phyloP scores from a whole-genome alignment of 305 asterid genomes.

The Coffea humblotiana region DNA sequence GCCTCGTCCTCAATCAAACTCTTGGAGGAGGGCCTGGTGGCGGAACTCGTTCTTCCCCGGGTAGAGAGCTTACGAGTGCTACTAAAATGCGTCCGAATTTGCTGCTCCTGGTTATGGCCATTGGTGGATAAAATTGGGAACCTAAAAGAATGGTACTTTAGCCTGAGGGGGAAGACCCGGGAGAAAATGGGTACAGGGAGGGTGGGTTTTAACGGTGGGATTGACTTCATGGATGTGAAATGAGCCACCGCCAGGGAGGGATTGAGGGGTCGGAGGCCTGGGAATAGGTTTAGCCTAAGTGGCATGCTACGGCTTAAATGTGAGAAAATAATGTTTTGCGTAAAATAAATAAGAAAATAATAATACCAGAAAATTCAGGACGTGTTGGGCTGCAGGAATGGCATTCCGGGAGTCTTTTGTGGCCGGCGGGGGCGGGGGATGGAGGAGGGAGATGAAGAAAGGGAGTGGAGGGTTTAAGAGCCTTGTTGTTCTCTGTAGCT shows the following conservation, averaged over 20 bases:
- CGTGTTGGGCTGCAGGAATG: too few relatives aligned
- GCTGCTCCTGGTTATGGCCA: background rate
- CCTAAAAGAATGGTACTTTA: constrained; percentile 41
- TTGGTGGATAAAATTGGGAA: constrained; percentile 25
- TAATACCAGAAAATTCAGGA: too few relatives aligned
- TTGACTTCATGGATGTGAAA: constrained; percentile 32
- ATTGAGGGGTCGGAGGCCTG: constrained; percentile 40
- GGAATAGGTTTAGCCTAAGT: constrained; percentile 40
- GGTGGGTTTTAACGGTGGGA: constrained; percentile 16
- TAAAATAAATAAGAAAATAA: too few relatives aligned
- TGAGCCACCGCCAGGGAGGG: constrained; percentile 24
- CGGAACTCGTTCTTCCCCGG: constrained; percentile 37
- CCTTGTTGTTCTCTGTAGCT: too few relatives aligned
- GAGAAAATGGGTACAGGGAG: constrained; percentile 48
- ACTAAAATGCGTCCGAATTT: constrained; percentile 23
- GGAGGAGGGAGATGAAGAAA: too few relatives aligned
- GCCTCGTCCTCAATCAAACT: constrained; percentile 96
- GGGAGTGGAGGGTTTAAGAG: too few relatives aligned
- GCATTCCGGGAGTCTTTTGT: too few relatives aligned
- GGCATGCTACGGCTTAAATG: constrained; percentile 37
- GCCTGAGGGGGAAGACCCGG: constrained; percentile 61
- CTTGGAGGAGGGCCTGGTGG: constrained; percentile 43
- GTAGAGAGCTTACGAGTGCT: constrained; percentile 37
- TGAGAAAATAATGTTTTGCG: too few relatives aligned
- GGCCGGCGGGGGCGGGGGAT: too few relatives aligned